Base-by-base conservation (phyloP, 1,139 yeast genomes). In the Candida neerlandica region DNA sequence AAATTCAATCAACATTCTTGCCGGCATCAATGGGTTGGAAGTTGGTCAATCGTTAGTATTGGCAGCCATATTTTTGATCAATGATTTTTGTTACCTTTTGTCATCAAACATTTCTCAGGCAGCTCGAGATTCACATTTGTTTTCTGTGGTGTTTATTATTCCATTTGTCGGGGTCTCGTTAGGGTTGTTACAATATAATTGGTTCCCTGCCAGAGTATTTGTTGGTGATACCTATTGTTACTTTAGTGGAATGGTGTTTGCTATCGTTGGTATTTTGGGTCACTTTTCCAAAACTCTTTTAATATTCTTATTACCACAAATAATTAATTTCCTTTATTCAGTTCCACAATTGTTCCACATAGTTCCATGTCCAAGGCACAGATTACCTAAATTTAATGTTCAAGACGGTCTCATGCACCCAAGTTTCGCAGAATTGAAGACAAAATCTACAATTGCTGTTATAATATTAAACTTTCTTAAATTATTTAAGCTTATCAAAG, bases 181-280 rank as follows among this genome's bases (percentile, higher is more conserved):
- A 1, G 96, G 90, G 0, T 71, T 94, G 47, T 79, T 89, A 56
- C 83, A 81, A 59, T 86, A 78, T 73, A 94, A 94, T 66, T 88
- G 94, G 86, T 94, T 77, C 71, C 99, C 99, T 1, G 91, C 99
- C 0, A 71, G 71, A 51, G 98, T 90, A 1, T 94, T 94, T 71
- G 99, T 95, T 3, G 99, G 99, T 21, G 99, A 94, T 64, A 94
- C 99, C 0, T 95, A 88, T 71, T 94, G 99, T 69, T 94, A 95
- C 69, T 91, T 94, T 67, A 90, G 97, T 30, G 99, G 99, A 3
- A 94, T 94, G 99, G 96, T 94, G 0, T 92, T 94, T 69, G 99
- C 98, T 0, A 95, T 92, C 35, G 96, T 90, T 26, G 98, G 98
- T 2, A 95, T 94, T 41, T 78, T 90, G 52, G 98, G 98, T 1